A percentile compares a stretch with the other conserved stretches of the same genome.
These are phyloP conservation scores for Solanum hybrid DNA, from an alignment of 305 asterid genomes.

Conservation along the genomic window DNA sequence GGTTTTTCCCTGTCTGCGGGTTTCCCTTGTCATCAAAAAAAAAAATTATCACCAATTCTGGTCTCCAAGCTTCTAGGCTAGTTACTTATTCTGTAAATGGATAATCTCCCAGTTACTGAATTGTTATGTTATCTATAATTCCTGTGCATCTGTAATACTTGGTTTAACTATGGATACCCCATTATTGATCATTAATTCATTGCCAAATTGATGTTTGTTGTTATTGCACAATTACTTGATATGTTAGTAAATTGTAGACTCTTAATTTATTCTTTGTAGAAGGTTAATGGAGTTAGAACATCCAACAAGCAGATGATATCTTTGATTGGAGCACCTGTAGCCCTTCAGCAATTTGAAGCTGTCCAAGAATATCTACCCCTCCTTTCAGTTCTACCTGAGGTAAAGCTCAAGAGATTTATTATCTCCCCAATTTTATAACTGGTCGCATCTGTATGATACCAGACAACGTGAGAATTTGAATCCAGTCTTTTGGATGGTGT, in stretches of 20 bases:
- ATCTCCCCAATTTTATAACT: background rate
- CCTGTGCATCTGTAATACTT: background rate
- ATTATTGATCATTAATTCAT: background rate
- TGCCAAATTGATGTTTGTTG: background rate
- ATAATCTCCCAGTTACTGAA: background rate
- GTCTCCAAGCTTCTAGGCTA: background rate
- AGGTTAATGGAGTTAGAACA: constrained; percentile 19
- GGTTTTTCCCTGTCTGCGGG: background rate
- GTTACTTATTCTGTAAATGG: background rate
- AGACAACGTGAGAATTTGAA: background rate
- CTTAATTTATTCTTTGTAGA: constrained; percentile 24
- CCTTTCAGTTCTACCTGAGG: constrained; percentile 67
- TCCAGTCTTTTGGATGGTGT: background rate
- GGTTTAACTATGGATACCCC: background rate
- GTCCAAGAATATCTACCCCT: constrained; percentile 53
- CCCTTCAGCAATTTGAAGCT: constrained; percentile 39
- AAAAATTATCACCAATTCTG: background rate
- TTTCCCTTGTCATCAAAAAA: background rate
- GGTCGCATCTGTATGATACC: background rate
- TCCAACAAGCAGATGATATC: constrained; percentile 17
- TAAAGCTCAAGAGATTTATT: constrained; percentile 15
- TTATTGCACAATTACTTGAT: background rate
- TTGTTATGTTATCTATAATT: background rate
- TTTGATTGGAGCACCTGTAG: constrained; percentile 29
- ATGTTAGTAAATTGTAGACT: background rate